Evolutionary conservation across 2,329 filamentous ascomycete genomes (phyloP).

Genomic region (Xylaria sp.): DNA sequence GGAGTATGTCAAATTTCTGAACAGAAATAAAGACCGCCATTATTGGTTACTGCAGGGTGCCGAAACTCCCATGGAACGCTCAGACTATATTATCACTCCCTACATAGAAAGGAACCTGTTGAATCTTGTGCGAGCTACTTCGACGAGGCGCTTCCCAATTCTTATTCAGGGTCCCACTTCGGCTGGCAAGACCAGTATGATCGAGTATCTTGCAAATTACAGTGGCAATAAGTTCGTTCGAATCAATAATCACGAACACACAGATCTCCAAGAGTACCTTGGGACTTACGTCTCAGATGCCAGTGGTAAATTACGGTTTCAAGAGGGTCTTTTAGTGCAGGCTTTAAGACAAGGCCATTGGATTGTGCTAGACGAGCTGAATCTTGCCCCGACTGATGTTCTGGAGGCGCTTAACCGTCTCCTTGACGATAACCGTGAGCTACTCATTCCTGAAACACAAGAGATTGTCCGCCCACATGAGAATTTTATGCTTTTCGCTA

Average conservation of each 20-base stretch:
- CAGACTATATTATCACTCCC: constrained; percentile 95
- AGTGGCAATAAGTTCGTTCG: constrained; percentile 97
- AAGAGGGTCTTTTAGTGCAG: constrained; percentile 93
- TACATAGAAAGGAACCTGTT: constrained; percentile 95
- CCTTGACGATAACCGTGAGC: constrained; percentile 93
- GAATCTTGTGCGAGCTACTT: constrained; percentile 92
- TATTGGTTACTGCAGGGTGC: constrained; percentile 90
- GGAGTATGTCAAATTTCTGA: constrained; percentile 82
- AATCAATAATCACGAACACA: constrained; percentile 99
- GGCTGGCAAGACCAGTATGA: constrained; percentile 99
- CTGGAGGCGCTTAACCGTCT: constrained; percentile 95
- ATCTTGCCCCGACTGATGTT: constrained; percentile 95
- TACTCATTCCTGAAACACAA: constrained; percentile 96
- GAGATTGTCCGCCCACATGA: constrained; percentile 91
- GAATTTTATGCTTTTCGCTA: constrained; percentile 98
- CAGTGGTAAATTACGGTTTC: constrained; percentile 87
- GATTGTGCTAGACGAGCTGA: constrained; percentile 98
- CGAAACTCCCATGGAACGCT: constrained; percentile 73
- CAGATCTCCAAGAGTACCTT: constrained; percentile 96
- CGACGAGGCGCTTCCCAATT: constrained; percentile 90
- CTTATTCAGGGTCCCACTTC: constrained; percentile 97
- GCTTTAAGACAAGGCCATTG: constrained; percentile 93
- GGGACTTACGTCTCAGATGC: constrained; percentile 90
- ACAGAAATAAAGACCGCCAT: constrained; percentile 72
- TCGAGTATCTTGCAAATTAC: constrained; percentile 95